These are phyloP conservation scores for Corymbia maculata DNA, from an alignment of 345 rosid genomes.

Conservation along the genomic window DNA sequence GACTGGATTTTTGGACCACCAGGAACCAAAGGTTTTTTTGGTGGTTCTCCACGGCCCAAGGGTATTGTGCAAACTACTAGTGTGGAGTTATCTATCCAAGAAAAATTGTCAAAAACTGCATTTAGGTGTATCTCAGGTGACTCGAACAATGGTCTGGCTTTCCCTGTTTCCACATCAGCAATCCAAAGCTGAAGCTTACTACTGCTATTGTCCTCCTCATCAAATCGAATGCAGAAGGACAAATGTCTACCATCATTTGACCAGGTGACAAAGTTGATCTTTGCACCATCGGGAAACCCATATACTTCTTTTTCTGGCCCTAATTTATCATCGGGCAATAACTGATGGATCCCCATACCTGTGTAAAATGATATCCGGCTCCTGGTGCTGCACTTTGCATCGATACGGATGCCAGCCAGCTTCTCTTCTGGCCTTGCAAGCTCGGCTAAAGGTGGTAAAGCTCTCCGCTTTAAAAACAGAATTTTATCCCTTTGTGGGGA, in stretches of 20 bases:
- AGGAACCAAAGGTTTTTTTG: constrained; percentile 85
- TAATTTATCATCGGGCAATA: constrained; percentile 61
- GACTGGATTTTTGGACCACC: constrained; percentile 80
- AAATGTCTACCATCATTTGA: constrained; percentile 80
- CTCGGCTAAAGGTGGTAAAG: constrained; percentile 78
- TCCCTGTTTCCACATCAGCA: constrained; percentile 73
- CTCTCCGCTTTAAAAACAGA: constrained; percentile 78
- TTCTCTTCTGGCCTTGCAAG: constrained; percentile 88
- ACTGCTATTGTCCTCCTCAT: constrained; percentile 38
- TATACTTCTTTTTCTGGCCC: constrained; percentile 77
- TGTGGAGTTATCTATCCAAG: constrained; percentile 72
- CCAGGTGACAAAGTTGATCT: constrained; percentile 83
- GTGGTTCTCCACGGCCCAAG: constrained; percentile 57
- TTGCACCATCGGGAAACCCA: constrained; percentile 81
- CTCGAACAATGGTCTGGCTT: constrained; percentile 59
- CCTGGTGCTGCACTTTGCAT: constrained; percentile 77
- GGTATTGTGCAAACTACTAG: constrained; percentile 79
- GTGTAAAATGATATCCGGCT: constrained; percentile 93
- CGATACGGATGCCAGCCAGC: constrained; percentile 88
- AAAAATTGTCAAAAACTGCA: constrained; percentile 84
- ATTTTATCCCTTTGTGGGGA: constrained; percentile 86
- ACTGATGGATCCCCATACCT: constrained; percentile 75
- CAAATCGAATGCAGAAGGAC: constrained; percentile 64
- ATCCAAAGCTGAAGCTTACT: constrained; percentile 83
- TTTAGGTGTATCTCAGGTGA: constrained; percentile 57